phyloP scores from a whole-genome alignment of 1,139 yeast species.

The Maudiozyma humilis region DNA sequence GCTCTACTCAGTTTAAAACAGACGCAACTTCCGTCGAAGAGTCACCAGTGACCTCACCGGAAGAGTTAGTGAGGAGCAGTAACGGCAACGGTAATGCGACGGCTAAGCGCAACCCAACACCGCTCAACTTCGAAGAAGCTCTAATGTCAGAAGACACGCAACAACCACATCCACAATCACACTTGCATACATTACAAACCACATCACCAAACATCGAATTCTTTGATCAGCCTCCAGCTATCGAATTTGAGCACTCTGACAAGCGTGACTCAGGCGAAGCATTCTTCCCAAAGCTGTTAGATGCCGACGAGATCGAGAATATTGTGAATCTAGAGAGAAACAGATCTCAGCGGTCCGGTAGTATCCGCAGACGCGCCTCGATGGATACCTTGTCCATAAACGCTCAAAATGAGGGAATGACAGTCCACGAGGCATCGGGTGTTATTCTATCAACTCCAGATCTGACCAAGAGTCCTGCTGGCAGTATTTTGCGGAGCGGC shows the following conservation, averaged over 20 bases:
- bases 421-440: conserved; percentile 31
- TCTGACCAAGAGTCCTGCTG: conserved; percentile 37
- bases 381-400: conserved; percentile 32
- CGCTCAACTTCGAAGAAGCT: conserved; percentile 22
- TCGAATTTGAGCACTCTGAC: conserved; percentile 7
- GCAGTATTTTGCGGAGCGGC: conserved; percentile 45
- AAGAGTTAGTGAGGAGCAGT: no score
- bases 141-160: not conserved
- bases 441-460: conserved; percentile 31
- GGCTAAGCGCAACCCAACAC: conserved; percentile 18
- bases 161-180: conserved; percentile 2
- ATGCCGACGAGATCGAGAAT: conserved; percentile 61
- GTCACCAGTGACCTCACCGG: not conserved
- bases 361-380: conserved; percentile 26
- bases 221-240: conserved; percentile 1
- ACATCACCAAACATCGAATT: no score
- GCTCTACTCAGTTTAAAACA: not conserved
- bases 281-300: conserved; percentile 61
- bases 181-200: conserved; percentile 9
- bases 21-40: not conserved
- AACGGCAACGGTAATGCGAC: no score
- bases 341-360: conserved; percentile 38
- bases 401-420: conserved; percentile 37
- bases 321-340: conserved; percentile 66
- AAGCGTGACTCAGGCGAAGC: conserved; percentile 46